phyloP scores from a whole-genome alignment of 176 grass and related monocot species.

The Thalia dealbata region DNA sequence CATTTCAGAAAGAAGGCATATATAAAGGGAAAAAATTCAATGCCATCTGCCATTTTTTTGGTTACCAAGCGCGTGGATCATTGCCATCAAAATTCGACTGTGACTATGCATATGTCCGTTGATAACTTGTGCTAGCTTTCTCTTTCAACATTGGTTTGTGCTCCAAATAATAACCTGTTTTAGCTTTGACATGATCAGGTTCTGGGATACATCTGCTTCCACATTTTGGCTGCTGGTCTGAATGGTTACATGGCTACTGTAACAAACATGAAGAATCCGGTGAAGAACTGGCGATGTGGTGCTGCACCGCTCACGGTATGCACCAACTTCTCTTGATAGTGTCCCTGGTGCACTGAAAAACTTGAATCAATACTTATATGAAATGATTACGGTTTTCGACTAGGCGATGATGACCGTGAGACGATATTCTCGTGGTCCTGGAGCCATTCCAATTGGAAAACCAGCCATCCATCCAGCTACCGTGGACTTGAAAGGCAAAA shows the following conservation, averaged over 20 bases:
- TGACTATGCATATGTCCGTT: conserved; percentile 54
- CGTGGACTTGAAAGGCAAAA: conserved; percentile 61
- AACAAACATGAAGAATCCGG: conserved; percentile 50
- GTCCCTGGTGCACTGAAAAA: neutral
- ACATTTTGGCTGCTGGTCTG: conserved; percentile 42
- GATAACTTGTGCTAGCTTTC: neutral
- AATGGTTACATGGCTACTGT: conserved; percentile 70
- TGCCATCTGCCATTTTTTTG: conserved; percentile 64
- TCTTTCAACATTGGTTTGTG: neutral
- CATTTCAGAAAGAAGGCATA: conserved; percentile 40
- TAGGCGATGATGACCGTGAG: conserved; percentile 65
- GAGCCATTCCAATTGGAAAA: conserved; percentile 43
- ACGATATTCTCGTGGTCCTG: conserved; percentile 45
- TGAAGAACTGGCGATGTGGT: conserved; percentile 58
- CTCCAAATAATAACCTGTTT: neutral
- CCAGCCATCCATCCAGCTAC: conserved; percentile 59
- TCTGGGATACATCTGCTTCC: conserved; percentile 46
- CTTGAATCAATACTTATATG: neutral
- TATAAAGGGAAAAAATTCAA: conserved; percentile 71
- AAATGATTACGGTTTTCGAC: neutral
- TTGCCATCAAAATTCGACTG: conserved; percentile 63
- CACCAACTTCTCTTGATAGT: neutral
- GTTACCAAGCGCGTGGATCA: conserved; percentile 64
- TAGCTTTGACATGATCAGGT: conserved; percentile 18
- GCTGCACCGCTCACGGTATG: conserved; percentile 46